phyloP scores from a whole-genome alignment of 768 basidiomycete genomes.

The Boletellus ananas region DNA sequence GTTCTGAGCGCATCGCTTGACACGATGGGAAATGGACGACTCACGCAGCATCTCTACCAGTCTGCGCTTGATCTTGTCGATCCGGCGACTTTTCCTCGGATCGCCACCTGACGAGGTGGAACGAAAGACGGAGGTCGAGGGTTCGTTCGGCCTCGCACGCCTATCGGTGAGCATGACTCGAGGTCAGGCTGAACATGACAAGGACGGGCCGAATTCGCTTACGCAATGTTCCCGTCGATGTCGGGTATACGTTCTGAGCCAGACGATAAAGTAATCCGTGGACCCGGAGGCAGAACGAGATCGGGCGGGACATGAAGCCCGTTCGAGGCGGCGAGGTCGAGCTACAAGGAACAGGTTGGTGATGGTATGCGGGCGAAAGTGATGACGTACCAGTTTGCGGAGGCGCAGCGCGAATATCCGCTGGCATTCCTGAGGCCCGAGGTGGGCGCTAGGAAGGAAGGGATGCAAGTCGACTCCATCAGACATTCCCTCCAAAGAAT shows the following conservation, averaged over 20 bases:
- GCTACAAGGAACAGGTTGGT: not conserved
- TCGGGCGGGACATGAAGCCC: not conserved
- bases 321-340: not conserved
- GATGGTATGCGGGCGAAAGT: not conserved
- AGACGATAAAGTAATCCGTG: not conserved
- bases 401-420: not conserved
- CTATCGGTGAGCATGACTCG: not conserved
- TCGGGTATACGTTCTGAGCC: no score
- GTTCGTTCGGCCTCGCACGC: no score
- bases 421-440: not conserved
- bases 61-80: conserved; percentile 2
- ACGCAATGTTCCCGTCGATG: no score
- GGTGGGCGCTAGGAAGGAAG: not conserved
- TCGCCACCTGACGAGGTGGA: not conserved
- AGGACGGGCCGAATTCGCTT: no score
- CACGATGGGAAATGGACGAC: not conserved
- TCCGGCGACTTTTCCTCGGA: not conserved
- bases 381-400: not conserved
- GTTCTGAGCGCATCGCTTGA: fast-evolving
- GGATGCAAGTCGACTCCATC: not conserved
- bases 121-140: not conserved
- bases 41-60: conserved; percentile 8
- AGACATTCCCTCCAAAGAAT: no score
- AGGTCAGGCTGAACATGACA: not conserved
- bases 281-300: not conserved